Base-by-base conservation (phyloP, 352 stramenopile species). In the Phytophthora hybrid region DNA sequence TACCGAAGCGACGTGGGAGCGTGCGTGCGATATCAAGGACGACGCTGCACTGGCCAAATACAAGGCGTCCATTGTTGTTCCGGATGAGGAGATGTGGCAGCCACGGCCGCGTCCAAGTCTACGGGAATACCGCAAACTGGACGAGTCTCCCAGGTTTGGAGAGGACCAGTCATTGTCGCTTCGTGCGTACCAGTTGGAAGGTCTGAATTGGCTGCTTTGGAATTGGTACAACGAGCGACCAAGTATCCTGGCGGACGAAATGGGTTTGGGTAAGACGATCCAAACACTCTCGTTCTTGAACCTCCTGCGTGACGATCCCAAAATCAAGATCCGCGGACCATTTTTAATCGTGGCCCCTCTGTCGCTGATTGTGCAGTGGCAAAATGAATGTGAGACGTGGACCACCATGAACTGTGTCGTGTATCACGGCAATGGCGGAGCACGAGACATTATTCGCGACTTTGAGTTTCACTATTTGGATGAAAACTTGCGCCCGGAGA, bases 341-440 rank as follows among this genome's bases (percentile, higher is more conserved):
- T 99, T 99, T 75, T 87, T 99, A 6, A 95, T 99, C 26, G 95
- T 99, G 11, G 98, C 97, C 10, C 98, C 98, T 11, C 87, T 99
- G 3, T 99, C 97, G 26, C 98, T 99, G 1, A 97, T 99, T 61
- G 88, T 94, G n/a, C 98, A 99, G 74, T 99, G 98, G 98, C 87
- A 99, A 71, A 97, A 98, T 59, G 98, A 99, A 83, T 99, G 99
- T 73, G 89, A 98, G 58, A 96, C 83, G 39, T 99, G 98, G 98
- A 99, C 98, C 0, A 91, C 97, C 51, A 97, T 99, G 77, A 99
- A 99, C 81, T 99, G 97, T 49, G 93, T 99, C 57, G 93, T 99
- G 1, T 99, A 99, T 71, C 98, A 99, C 82, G 98, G 98, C 37
- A 97, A 93, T 66, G 91, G 91, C 7, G 89, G 93, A 14, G 90